Evolutionary conservation across 495 filamentous ascomycete genomes (phyloP), one percentile per base, ranked within the genome.

Genomic region (Penicillium maclennaniae): DNA sequence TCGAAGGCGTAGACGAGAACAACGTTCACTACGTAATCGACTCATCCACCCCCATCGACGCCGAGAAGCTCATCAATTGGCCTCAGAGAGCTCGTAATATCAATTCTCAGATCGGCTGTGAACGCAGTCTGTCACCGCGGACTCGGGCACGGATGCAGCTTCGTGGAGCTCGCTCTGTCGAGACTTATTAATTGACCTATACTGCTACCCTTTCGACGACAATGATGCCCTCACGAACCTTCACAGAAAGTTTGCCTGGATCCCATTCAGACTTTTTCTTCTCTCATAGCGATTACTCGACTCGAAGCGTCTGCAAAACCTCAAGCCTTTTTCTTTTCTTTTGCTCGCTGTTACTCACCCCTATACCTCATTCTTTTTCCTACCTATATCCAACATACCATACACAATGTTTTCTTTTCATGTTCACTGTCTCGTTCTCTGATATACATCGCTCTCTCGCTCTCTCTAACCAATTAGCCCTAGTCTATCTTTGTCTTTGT

Each of bases 1-100:
- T 74, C 34, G 65, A 73, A 25, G 65, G 66, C 10, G 68, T 75
- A 10, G 73, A 75, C 27, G 62, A 68, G 34, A 72, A 74, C 43
- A 72, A 72, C 43, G 68, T 72, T 7, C 58, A 61, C 39, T 72
- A 72, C 40, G 49, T 69, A 27, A 60, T 72, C 10, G 65, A 68
- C 21, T 61, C 66, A 16, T 56, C 68, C 0, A 60, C 62, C 1
- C 49, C 59, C 5, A 57, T 50, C 37, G 65, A 63, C 40, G 66
- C 70, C 12, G 67, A 69, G 21, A 66, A 59, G 37, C 51, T 73
- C 14, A 69, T 72, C 60, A 66, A 54, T 48, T 75, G 72, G 70
- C 63, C 69, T 1, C 64, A 58, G 31, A 61, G 61, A 43, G 31
- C 45, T 7, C 51, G 57, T n/a, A 36, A 34, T 7, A 54, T 47